Percentiles rank a stretch among this genome's conserved stretches.
These are phyloP conservation scores for Ganoderma lingzhi DNA, from an alignment of 1,284 basidiomycete genomes.

Conservation along the genomic window DNA sequence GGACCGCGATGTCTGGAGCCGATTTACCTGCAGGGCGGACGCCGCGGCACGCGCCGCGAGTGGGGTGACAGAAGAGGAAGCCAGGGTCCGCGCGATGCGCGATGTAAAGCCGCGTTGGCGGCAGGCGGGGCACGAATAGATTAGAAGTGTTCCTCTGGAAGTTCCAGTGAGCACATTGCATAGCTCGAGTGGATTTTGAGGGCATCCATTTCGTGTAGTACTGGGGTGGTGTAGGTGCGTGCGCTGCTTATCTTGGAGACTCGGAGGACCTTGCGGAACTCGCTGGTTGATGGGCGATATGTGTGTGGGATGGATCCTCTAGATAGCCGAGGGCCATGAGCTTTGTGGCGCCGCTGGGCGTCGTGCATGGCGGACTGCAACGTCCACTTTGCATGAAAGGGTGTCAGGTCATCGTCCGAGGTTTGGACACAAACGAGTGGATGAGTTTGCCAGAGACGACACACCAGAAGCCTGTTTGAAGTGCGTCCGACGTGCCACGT, in stretches of 20 bases:
- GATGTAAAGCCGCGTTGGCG: neutral
- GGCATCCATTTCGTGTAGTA: neutral
- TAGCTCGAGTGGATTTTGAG: constrained; percentile 17
- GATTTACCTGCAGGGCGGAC: constrained; percentile 18
- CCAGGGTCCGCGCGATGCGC: constrained; percentile 4
- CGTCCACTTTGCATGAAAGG: neutral
- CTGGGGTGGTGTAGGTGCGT: neutral
- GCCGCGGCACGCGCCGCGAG: constrained; percentile 3
- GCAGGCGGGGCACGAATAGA: neutral
- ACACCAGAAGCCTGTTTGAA: neutral
- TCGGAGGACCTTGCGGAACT: neutral
- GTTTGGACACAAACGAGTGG: constrained; percentile 2
- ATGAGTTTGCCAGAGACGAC: constrained; percentile 2
- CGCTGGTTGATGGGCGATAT: neutral
- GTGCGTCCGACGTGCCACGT: constrained; percentile 1
- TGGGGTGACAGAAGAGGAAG: constrained; percentile 8
- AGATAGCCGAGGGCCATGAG: neutral
- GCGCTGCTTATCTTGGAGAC: neutral
- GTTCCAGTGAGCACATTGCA: constrained; percentile 11
- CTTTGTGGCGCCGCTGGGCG: neutral
- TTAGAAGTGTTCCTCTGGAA: constrained; percentile 25
- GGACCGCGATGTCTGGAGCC: constrained; percentile 16
- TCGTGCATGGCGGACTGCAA: neutral
- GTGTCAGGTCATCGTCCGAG: neutral
- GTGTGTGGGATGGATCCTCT: neutral